Conservation (phyloP, 352 stramenopile species). For the Phytopythium mirpurense region DNA sequence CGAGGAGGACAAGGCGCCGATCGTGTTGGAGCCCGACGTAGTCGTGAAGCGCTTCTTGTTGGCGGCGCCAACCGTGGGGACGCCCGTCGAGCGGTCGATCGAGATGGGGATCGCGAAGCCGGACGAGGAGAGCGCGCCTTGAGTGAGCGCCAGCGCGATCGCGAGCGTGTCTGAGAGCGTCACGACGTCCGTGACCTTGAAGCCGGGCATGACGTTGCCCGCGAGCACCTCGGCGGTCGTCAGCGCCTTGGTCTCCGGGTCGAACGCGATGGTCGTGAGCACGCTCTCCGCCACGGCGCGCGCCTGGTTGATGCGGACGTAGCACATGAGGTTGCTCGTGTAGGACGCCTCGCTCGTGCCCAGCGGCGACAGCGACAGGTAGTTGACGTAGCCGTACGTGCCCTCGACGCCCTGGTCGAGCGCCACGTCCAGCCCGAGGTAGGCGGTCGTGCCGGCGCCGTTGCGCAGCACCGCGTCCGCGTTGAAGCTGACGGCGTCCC, state of each 20-base stretch:
- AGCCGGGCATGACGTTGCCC: constrained; percentile 19
- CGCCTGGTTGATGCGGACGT: constrained; percentile 20
- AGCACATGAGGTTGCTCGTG: constrained; percentile 47
- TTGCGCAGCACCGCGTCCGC: constrained; percentile 30
- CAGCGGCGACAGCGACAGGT: constrained; percentile 48
- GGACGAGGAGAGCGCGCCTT: constrained; percentile 3
- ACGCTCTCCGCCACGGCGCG: constrained; percentile 23
- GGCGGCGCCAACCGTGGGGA: constrained; percentile 13
- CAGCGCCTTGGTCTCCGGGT: constrained; percentile 25
- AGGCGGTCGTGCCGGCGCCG: constrained; percentile 62
- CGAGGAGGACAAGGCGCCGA: constrained; percentile 25
- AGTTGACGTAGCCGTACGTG: constrained; percentile 17
- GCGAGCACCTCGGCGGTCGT: constrained; percentile 9
- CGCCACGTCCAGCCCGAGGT: constrained; percentile 24
- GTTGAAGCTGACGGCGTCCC: constrained; percentile 37
- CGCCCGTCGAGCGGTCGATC: constrained; percentile 12
- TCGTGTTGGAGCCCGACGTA: constrained; percentile 29
- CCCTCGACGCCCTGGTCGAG: constrained; percentile 1
- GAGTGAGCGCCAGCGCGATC: constrained; percentile 30
- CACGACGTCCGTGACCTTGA: constrained; percentile 40
- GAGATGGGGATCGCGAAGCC: constrained; percentile 21
- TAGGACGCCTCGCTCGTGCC: constrained; percentile 26
- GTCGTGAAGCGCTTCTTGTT: constrained; percentile 20
- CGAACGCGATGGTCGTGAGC: constrained; percentile 41
- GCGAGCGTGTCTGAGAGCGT: constrained; percentile 52